Percentiles rank a stretch among this genome's conserved stretches.
These are phyloP conservation scores for Arabis alpina DNA, from an alignment of 345 rosid genomes.

Conservation along the genomic window DNA sequence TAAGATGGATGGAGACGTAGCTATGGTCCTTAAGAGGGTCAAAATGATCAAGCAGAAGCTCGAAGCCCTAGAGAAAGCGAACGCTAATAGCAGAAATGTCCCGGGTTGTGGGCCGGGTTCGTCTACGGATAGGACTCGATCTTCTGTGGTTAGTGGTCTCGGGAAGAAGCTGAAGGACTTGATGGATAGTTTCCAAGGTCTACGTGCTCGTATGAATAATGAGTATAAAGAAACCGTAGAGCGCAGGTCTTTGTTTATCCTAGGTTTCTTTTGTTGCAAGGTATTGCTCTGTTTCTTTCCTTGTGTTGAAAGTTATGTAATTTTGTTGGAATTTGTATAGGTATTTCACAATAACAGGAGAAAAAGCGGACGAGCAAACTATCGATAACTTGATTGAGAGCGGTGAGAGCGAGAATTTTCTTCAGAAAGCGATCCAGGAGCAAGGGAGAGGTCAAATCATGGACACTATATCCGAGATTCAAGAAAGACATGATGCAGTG, in stretches of 20 bases:
- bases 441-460: constrained; percentile 85
- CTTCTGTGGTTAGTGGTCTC: constrained; percentile 72
- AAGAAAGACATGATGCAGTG: constrained; percentile 85
- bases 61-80: constrained; percentile 73
- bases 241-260: constrained; percentile 40
- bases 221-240: constrained; percentile 84
- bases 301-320: constrained; percentile 18
- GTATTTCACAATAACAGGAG: constrained; percentile 81
- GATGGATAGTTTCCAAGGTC: constrained; percentile 76
- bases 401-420: constrained; percentile 85
- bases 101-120: constrained; percentile 90
- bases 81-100: constrained; percentile 57
- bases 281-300: neutral
- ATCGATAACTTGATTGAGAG: constrained; percentile 79
- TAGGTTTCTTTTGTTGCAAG: constrained; percentile 27
- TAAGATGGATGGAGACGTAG: constrained; percentile 72
- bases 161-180: constrained; percentile 78
- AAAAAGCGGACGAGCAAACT: constrained; percentile 68
- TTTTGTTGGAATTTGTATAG: constrained; percentile 25
- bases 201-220: constrained; percentile 59
- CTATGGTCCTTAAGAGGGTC: constrained; percentile 63
- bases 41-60: constrained; percentile 74
- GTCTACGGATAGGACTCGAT: constrained; percentile 78
- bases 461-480: constrained; percentile 84
- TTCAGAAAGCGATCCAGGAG: constrained; percentile 86